Base-by-base conservation (phyloP, 192 early-diverging fungal genomes). In the Powellomyces hirtus region DNA sequence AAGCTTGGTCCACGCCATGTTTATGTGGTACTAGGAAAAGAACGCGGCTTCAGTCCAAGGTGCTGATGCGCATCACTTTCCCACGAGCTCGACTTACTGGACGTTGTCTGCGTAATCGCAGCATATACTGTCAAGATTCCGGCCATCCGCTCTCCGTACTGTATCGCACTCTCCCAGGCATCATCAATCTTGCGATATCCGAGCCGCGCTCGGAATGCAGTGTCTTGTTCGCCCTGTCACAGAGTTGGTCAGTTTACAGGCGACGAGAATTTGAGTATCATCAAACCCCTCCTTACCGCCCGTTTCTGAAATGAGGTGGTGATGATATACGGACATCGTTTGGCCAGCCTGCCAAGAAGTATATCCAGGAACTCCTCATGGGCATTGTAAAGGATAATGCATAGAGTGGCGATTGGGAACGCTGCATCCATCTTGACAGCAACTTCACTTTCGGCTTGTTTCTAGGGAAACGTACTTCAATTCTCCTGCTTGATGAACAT, bases 401-500 rank as follows among this genome's bases (percentile, higher is more conserved):
- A 75, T 1, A 91, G 75, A 46, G 85, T 72, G 5, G 88, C 91
- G 5, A 92, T 38, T 5, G 89, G 86, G 50, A 85, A 90, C 0
- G 90, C 89, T 1, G 82, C 78, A 20, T 75, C 61, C 0, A 69
- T 65, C 38, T 80, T 82, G 1, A 89, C 88, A 14, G 84, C 73
- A 0, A 89, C 77, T 59, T 94, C 92, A 2, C 68, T 82, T 64
- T 86, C 87, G 10, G 85, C 81, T 84, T 94, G 90, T 78, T 82
- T 75, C 82, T 86, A 71, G 40, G 40, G 18, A n/a, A n/a, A n/a
- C n/a, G n/a, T n/a, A n/a, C n/a, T n/a, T n/a, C 10, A 22, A 7
- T 29, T 1, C 24, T 22, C 24, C 29, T n/a, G 30, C 22, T 16
- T 35, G 34, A n/a, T n/a, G 34, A 27, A 31, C 29, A 7, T 6